Conservation (phyloP, 352 stramenopile genomes). For the Thraustotheca clavata region DNA sequence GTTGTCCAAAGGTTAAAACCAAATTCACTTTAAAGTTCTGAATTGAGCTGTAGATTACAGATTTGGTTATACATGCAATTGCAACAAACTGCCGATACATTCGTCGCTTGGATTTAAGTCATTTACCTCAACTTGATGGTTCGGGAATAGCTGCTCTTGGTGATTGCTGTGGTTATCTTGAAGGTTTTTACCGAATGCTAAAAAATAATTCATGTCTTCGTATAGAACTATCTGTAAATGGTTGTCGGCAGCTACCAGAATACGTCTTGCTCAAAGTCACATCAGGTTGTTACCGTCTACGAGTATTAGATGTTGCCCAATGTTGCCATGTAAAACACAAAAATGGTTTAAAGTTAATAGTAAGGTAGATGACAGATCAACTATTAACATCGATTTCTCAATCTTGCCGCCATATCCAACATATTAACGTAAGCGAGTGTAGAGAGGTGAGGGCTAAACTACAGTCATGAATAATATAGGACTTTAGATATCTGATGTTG, state of each 20-base stretch:
- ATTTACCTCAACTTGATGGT: constrained; percentile 41
- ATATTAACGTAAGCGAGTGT: constrained; percentile 72
- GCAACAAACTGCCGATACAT: constrained; percentile 40
- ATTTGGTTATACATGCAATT: constrained; percentile 44
- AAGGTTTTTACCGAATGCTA: constrained; percentile 27
- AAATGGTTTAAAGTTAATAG: background rate
- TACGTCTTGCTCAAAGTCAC: constrained; percentile 81
- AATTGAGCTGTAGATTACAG: constrained; percentile 35
- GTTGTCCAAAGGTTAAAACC: constrained; percentile 31
- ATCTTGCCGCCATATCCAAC: constrained; percentile 44
- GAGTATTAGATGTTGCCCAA: constrained; percentile 69
- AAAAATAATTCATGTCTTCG: background rate
- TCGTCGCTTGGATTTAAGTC: constrained; percentile 45
- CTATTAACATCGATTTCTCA: constrained; percentile 64
- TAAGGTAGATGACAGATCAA: constrained; percentile 60
- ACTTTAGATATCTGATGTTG: constrained; percentile 61
- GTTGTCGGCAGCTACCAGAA: constrained; percentile 62
- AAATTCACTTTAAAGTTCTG: background rate
- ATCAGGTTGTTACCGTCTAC: constrained; percentile 51
- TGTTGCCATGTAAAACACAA: constrained; percentile 28
- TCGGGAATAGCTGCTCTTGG: constrained; percentile 43
- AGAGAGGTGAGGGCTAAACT: constrained; percentile 38
- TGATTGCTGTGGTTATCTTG: constrained; percentile 40
- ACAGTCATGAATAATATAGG: background rate
- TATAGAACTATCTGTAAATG: constrained; percentile 51